Percentiles rank a stretch among this genome's conserved stretches.
Evolutionary conservation across 306 rosid species (phyloP).

Genomic region (Psophocarpus tetragonolobus): DNA sequence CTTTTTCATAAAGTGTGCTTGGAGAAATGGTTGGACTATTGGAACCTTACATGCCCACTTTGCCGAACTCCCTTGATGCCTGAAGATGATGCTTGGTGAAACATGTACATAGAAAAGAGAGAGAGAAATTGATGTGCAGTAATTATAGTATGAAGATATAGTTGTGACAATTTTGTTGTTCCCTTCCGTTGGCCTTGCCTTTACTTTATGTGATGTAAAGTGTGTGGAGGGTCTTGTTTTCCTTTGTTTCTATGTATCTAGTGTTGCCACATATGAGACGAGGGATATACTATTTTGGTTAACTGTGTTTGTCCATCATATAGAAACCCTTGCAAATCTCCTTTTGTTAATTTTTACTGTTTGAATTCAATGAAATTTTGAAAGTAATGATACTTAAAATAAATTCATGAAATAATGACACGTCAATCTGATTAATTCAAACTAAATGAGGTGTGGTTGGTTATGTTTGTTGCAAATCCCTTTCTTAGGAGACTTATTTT

Average conservation of each 20-base stretch:
- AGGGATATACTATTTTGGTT: not conserved
- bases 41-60: slow-evolving; percentile 83
- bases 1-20: slow-evolving; percentile 67
- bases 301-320: not conserved
- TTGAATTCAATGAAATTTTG: too few species aligned
- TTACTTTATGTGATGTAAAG: slow-evolving; percentile 11
- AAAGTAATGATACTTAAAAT: too few species aligned
- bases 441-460: too few species aligned
- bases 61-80: slow-evolving; percentile 71
- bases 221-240: slow-evolving; percentile 23
- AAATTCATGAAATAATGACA: too few species aligned
- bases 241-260: not conserved
- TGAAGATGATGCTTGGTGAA: slow-evolving; percentile 50
- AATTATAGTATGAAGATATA: slow-evolving; percentile 42
- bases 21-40: slow-evolving; percentile 74
- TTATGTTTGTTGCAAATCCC: too few species aligned
- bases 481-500: too few species aligned
- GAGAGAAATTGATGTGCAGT: slow-evolving; percentile 43
- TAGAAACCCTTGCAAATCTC: not conserved
- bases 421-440: too few species aligned
- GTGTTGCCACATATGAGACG: not conserved
- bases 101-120: not conserved
- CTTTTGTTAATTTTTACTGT: not conserved
- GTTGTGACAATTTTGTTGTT: slow-evolving; percentile 36
- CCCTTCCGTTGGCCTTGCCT: slow-evolving; percentile 21